Evolutionary conservation across 768 basidiomycete genomes (phyloP), one percentile per base, ranked within the genome.

Genomic region (Trametes cinnabarina): DNA sequence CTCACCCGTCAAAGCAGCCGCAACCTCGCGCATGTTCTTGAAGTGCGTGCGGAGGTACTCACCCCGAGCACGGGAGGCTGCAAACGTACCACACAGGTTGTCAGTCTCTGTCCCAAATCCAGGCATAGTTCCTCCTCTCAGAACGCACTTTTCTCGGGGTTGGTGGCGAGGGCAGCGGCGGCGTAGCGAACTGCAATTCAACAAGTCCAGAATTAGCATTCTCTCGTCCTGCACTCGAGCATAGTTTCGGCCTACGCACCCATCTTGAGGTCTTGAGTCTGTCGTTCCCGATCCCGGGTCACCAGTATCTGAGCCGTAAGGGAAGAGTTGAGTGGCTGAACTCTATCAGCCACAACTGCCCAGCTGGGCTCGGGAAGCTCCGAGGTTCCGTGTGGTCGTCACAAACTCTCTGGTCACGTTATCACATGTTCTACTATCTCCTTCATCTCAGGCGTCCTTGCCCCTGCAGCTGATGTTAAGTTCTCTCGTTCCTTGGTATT

Each of bases 21-120:
- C 95, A 55, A 98, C 97, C 78, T 99, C 97, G 63, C 92, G 88
- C 93, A 97, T 98, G 85, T 98, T 99, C 89, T 99, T 99, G 87
- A 97, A 99, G 81, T 98, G 96, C 47, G 97, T 98, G 69, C 95
- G 92, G 71, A 97, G 86, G 83, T 98, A 94, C 80, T 96, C 94
- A 69, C 94, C 94, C 70, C 90, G 90, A 58, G 95, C 90, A 71
- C 85, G 89, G 70, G 95, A 87, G 74, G 91, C 93, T 96, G 73
- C 37, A 72, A 47, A 63, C 39, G 23, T 37, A 42, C 47, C 30
- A 42, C 41, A 51, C 35, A 42, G 50, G 56, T 47, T 39, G 51
- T 61, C 47, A 61, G 49, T 55, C 42, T 22, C 11, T 28, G 7
- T 39, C 42, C 30, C 30, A 32, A 28, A 22, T 47, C 40, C 43